Evolutionary conservation across 2,329 filamentous ascomycete genomes (phyloP).

Genomic region (Periconia sp.): DNA sequence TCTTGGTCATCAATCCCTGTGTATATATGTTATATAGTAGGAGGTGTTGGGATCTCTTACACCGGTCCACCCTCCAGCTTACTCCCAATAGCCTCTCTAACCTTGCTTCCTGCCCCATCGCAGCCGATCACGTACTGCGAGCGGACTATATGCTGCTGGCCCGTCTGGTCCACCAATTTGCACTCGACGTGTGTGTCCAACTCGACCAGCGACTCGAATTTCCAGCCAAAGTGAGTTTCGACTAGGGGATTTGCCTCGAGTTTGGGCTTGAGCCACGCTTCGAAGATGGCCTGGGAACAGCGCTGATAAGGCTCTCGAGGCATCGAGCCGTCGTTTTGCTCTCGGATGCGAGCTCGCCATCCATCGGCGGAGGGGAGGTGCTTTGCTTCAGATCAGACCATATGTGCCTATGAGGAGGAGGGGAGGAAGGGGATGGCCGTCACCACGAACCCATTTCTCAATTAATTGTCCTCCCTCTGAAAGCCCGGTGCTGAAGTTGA

Average conservation of each 20-base stretch:
- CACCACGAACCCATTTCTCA: slow-evolving; percentile 11
- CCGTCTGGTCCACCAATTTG: slow-evolving; percentile 15
- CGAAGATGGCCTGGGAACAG: slow-evolving; percentile 4
- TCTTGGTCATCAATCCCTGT: neutral
- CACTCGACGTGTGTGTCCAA: slow-evolving; percentile 12
- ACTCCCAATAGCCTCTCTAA: slow-evolving; percentile 22
- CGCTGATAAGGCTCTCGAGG: slow-evolving; percentile 14
- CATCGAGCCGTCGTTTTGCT: slow-evolving; percentile 36
- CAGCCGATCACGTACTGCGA: slow-evolving; percentile 28
- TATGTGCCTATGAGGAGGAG: neutral
- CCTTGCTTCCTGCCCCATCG: slow-evolving; percentile 30
- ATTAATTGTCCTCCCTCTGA: slow-evolving; percentile 9
- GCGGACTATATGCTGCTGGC: slow-evolving; percentile 17
- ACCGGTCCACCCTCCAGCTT: slow-evolving; percentile 25
- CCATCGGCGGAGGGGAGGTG: slow-evolving; percentile 7
- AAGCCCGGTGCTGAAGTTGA: slow-evolving; percentile 17
- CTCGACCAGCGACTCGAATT: slow-evolving; percentile 20
- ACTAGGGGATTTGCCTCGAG: slow-evolving; percentile 2
- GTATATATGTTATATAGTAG: neutral
- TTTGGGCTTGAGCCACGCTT: neutral
- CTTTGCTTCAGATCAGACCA: neutral
- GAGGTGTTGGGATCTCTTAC: slow-evolving; percentile 14
- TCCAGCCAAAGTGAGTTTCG: slow-evolving; percentile 31
- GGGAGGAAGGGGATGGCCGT: no score
- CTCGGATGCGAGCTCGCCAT: slow-evolving; percentile 19